A percentile compares a stretch with the other conserved stretches of the same genome.
These are phyloP conservation scores for Lentinus polychrous DNA, from an alignment of 1,284 basidiomycete genomes.

Conservation along the genomic window DNA sequence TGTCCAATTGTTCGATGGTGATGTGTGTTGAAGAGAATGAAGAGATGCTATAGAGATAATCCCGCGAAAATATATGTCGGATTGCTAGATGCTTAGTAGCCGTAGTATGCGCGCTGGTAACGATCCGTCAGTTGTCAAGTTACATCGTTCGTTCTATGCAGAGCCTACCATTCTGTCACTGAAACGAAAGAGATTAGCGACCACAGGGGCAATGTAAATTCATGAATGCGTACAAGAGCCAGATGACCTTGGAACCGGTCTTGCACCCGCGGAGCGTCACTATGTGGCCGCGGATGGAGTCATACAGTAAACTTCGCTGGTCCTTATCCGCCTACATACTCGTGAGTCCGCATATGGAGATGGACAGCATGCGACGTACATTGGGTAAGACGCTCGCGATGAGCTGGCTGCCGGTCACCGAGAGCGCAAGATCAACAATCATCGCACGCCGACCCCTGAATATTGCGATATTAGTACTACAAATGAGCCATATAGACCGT, in stretches of 20 bases:
- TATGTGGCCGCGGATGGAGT: conserved; percentile 78
- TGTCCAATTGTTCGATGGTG: not conserved
- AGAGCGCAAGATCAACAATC: conserved; percentile 76
- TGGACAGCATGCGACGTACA: conserved; percentile 30
- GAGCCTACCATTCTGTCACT: conserved; percentile 44
- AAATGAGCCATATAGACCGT: conserved; percentile 3
- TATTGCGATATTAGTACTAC: conserved; percentile 10
- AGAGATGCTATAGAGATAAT: conserved; percentile 1
- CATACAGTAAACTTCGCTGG: conserved; percentile 68
- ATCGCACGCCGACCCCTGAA: conserved; percentile 66
- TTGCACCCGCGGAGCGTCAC: conserved; percentile 81
- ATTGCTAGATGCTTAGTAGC: conserved; percentile 27
- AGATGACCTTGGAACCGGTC: conserved; percentile 82
- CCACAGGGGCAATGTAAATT: not conserved
- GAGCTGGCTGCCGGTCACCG: conserved; percentile 75
- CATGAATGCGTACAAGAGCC: conserved; percentile 64
- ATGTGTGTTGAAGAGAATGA: not conserved
- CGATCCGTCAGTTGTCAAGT: conserved; percentile 11
- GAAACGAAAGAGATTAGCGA: conserved; percentile 4
- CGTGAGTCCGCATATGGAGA: not conserved
- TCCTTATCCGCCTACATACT: conserved; percentile 65
- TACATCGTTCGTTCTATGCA: not conserved
- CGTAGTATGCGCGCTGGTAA: conserved; percentile 39
- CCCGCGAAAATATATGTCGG: conserved; percentile 8
- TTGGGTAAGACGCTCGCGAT: conserved; percentile 73